Conservation (phyloP, 1,284 basidiomycete genomes). For the Puccinia novopanici region DNA sequence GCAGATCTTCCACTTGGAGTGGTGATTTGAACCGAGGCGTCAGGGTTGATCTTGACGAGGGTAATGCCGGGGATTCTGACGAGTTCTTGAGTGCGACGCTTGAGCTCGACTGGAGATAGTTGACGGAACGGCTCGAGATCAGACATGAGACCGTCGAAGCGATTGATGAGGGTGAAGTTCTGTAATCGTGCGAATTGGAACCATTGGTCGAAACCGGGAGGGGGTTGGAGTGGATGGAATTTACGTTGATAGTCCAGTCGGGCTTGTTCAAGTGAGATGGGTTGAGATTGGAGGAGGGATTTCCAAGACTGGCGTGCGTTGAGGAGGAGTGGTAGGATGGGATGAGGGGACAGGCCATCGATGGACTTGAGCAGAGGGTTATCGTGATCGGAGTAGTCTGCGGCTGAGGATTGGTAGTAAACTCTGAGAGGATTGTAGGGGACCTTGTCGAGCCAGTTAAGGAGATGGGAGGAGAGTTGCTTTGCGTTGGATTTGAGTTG, state of each 20-base stretch:
- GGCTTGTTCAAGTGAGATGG: conserved; percentile 17
- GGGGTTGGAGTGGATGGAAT: conserved; percentile 34
- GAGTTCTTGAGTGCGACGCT: conserved; percentile 69
- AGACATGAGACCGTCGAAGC: conserved; percentile 78
- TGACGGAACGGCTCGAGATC: conserved; percentile 81
- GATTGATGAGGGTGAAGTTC: conserved; percentile 79
- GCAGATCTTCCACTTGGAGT: conserved; percentile 61
- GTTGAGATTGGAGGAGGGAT: conserved; percentile 26
- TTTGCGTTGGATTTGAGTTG: neutral
- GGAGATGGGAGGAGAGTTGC: neutral
- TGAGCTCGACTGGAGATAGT: conserved; percentile 71
- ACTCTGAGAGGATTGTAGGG: neutral
- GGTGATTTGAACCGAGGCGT: conserved; percentile 52
- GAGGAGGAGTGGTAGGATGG: conserved; percentile 39
- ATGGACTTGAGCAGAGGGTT: neutral
- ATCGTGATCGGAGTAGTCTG: neutral
- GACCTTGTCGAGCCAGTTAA: conserved; percentile 19
- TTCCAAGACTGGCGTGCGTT: conserved; percentile 38
- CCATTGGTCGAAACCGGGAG: conserved; percentile 64
- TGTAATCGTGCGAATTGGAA: conserved; percentile 75
- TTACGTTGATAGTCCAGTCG: neutral
- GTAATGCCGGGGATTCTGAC: conserved; percentile 55
- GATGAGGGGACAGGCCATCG: conserved; percentile 25
- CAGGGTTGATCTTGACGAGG: conserved; percentile 64
- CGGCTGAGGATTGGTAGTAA: neutral